Conservation (phyloP, 345 rosid species). For the Rhodamnia argentea region DNA sequence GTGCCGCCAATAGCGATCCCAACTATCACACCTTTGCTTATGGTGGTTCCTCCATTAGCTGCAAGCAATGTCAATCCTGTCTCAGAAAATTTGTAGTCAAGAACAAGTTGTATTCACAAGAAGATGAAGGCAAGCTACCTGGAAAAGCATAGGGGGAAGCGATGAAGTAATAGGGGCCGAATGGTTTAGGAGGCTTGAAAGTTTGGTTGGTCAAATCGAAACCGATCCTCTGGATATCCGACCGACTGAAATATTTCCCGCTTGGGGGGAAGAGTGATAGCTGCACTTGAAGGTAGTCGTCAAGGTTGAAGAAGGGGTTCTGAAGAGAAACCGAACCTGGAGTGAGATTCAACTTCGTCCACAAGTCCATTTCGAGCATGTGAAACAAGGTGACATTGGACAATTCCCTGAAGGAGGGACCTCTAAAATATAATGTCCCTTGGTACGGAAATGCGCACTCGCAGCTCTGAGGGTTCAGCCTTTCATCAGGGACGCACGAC, state of each 20-base stretch:
- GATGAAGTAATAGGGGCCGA: constrained; percentile 84
- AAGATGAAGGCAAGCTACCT: constrained; percentile 22
- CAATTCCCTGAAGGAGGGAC: constrained; percentile 62
- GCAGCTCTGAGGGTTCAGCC: constrained; percentile 87
- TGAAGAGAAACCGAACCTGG: constrained; percentile 78
- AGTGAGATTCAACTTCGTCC: constrained; percentile 60
- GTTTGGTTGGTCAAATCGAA: constrained; percentile 77
- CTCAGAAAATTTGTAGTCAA: neutral
- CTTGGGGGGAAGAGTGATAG: constrained; percentile 66
- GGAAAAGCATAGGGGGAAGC: constrained; percentile 80
- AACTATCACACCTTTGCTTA: constrained; percentile 33
- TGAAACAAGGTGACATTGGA: constrained; percentile 58
- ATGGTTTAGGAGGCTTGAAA: constrained; percentile 79
- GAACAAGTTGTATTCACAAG: neutral
- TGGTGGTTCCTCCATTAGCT: constrained; percentile 18
- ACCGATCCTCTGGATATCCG: constrained; percentile 63
- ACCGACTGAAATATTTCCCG: constrained; percentile 51
- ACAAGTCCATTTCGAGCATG: constrained; percentile 72
- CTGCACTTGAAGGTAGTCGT: constrained; percentile 86
- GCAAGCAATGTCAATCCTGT: neutral
- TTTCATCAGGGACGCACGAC: constrained; percentile 52
- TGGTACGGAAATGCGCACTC: constrained; percentile 84
- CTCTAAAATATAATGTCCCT: constrained; percentile 81
- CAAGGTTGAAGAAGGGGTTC: constrained; percentile 75
- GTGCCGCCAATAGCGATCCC: constrained; percentile 46